phyloP scores from a whole-genome alignment of 306 rosid genomes.

The Pterocarpus macrocarpus region DNA sequence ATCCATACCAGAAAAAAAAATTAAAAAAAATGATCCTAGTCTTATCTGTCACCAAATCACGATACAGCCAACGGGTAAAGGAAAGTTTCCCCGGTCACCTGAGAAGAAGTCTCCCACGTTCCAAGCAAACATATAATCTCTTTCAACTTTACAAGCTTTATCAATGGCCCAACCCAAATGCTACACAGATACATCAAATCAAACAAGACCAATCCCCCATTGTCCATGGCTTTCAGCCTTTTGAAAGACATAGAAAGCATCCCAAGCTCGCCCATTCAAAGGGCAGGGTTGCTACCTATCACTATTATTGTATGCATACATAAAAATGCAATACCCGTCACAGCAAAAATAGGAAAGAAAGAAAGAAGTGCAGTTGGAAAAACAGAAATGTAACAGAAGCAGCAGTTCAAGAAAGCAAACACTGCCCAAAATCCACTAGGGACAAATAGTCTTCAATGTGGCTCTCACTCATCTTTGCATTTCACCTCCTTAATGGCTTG shows the following conservation, averaged over 20 bases:
- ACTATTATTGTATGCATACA: constrained; percentile 46
- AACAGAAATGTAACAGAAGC: constrained; percentile 46
- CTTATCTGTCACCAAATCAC: constrained; percentile 32
- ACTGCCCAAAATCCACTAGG: constrained; percentile 51
- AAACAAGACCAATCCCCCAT: constrained; percentile 64
- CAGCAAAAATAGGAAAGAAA: constrained; percentile 41
- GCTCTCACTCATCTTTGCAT: constrained; percentile 56
- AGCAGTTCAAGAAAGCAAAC: constrained; percentile 58
- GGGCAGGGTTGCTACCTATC: constrained; percentile 58
- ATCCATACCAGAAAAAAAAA: no score
- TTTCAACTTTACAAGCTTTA: constrained; percentile 58
- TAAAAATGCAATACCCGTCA: constrained; percentile 41
- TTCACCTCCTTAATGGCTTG: constrained; percentile 52
- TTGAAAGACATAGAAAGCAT: constrained; percentile 69
- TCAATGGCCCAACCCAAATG: constrained; percentile 66
- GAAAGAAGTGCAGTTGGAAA: constrained; percentile 38
- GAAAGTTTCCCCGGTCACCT: constrained; percentile 46
- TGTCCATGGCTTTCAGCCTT: constrained; percentile 70
- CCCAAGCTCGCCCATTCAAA: constrained; percentile 67
- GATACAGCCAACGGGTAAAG: constrained; percentile 47
- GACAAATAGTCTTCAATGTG: constrained; percentile 58
- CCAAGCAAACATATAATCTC: constrained; percentile 59
- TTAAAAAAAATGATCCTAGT: no score
- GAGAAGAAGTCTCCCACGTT: constrained; percentile 59
- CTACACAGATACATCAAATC: constrained; percentile 72